Conservation (phyloP, 129 eudicot species). For the Flaveria brownii region DNA sequence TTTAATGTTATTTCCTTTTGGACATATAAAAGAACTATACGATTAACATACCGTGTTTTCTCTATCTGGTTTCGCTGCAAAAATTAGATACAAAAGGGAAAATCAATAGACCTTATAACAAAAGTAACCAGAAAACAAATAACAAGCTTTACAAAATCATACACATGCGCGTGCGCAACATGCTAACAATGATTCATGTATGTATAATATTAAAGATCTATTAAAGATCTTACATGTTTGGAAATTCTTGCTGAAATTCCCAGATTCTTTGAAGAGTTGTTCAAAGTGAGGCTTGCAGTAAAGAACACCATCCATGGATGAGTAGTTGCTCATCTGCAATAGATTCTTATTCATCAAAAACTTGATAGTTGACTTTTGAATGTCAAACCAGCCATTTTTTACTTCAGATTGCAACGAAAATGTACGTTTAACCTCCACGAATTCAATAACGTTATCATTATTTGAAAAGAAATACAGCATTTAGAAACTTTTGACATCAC, state of each 20-base stretch:
- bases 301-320: constrained; percentile 96
- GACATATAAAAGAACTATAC: background rate
- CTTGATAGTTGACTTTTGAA: constrained; percentile 8
- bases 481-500: background rate
- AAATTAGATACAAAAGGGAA: constrained; percentile 7
- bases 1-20: background rate
- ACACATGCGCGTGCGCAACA: background rate
- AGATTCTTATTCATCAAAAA: constrained; percentile 16
- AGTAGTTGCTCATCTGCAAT: constrained; percentile 89
- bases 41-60: constrained; percentile 48
- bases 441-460: background rate
- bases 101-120: background rate
- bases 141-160: constrained; percentile 3
- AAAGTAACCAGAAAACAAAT: background rate
- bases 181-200: background rate
- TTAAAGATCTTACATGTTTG: constrained; percentile 36
- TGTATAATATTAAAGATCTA: constrained; percentile 1
- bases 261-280: constrained; percentile 87
- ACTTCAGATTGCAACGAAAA: background rate
- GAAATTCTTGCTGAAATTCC: constrained; percentile 89
- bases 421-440: background rate
- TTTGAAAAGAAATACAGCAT: background rate
- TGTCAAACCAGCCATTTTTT: constrained; percentile 17
- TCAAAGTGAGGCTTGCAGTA: constrained; percentile 95
- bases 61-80: constrained; percentile 59